Evolutionary conservation across 768 basidiomycete species (phyloP), one percentile per base, ranked within the genome.

Genomic region (Chlorophyllum brunneum): DNA sequence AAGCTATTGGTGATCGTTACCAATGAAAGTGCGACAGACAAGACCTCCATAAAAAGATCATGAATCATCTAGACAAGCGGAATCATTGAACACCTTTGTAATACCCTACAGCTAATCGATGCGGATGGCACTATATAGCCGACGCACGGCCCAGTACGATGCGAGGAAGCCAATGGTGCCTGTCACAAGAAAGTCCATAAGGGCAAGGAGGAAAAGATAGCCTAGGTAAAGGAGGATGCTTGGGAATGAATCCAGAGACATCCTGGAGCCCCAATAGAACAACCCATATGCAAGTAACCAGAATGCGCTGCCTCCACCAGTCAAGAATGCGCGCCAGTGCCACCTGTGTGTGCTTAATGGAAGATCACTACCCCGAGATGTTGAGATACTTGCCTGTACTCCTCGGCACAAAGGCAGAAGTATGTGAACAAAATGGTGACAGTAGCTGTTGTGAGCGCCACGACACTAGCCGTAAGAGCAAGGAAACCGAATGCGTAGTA

Each of bases 401-500:
- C 94, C 67, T 98, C 95, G 5, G 92, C 88, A 56, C 95, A 98
- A 13, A 98, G 78, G 46, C 83, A 76, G 70, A 98, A 97, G 70
- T 98, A 94, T 3, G 86, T 85, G 66, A 90, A 90, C 13, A 91
- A 76, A 56, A 98, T 91, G 4, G 91, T 82, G 34, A 94, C 88
- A 0, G 95, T 95, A 3, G 93, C 95, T 0, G 92, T 88, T 13
- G 93, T 97, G 26, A 98, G 71, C 43, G 78, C 78, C 23, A 94
- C 89, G 24, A 98, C 83, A 11, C 79, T 78, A 45, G 88, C 87
- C 0, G 93, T 95, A 48, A 98, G 71, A 23, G 92, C 88, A 38
- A 98, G 70, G 73, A 98, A 98, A 13, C 95, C 95, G 64, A 98
- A 98, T 9, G 95, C 95, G 65, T 97, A 98, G 70, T 94, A 95